Conservation (phyloP, 2,329 filamentous ascomycete species). For the Claviceps humidiphila region DNA sequence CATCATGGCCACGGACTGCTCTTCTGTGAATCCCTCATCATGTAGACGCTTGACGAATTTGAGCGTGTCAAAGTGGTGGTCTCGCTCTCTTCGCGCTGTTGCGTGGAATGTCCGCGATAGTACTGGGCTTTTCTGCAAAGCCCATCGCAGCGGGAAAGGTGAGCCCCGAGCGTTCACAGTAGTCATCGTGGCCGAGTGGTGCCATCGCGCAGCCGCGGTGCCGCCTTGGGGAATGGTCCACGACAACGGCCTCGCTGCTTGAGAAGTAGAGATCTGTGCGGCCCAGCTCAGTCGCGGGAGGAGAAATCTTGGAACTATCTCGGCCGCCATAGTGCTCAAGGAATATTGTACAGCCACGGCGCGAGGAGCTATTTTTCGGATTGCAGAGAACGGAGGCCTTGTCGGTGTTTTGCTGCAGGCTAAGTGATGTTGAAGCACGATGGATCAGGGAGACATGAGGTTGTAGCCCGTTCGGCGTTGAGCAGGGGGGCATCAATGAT, state of each 20-base stretch:
- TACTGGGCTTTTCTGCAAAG: conserved; percentile 9
- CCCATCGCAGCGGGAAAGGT: conserved; percentile 4
- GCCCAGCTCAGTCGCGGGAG: conserved; percentile 43
- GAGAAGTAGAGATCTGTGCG: conserved; percentile 16
- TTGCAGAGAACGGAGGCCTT: too few species aligned
- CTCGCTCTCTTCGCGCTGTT: conserved; percentile 44
- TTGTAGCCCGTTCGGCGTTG: too few species aligned
- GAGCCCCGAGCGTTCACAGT: not conserved
- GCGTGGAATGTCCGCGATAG: conserved; percentile 50
- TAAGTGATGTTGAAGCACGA: not conserved
- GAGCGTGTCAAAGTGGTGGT: conserved; percentile 96
- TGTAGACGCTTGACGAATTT: conserved; percentile 90
- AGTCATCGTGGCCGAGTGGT: not conserved
- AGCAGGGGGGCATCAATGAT: too few species aligned
- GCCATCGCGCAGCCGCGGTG: conserved; percentile 5
- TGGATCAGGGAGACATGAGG: too few species aligned
- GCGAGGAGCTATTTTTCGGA: not conserved
- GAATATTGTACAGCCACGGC: too few species aligned
- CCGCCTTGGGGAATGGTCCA: conserved; percentile 9
- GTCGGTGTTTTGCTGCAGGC: conserved; percentile 10
- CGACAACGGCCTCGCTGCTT: conserved; percentile 11
- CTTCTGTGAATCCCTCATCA: conserved; percentile 86
- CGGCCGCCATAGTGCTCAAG: conserved; percentile 17
- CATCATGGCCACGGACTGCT: conserved; percentile 97
- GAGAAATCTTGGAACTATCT: conserved; percentile 38